Evolutionary conservation across 352 stramenopile species (phyloP).

Genomic region (Phytophthora citrophthora): DNA sequence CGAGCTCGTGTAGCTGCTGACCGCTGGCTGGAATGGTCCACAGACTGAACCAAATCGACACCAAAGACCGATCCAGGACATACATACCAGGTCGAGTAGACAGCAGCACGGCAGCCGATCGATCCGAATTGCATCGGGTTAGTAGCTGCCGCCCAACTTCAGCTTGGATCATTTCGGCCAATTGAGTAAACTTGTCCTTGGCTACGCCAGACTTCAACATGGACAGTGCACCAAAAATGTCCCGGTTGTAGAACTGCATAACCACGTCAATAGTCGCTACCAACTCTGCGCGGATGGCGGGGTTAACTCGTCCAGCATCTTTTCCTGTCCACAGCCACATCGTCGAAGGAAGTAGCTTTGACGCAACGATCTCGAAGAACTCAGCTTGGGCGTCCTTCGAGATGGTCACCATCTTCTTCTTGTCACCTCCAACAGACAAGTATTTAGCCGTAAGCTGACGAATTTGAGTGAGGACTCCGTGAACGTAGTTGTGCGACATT

Average conservation of each 20-base stretch:
- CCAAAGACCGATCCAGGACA: slow-evolving; percentile 50
- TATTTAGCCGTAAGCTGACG: slow-evolving; percentile 56
- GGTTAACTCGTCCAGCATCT: slow-evolving; percentile 30
- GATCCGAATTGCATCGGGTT: slow-evolving; percentile 31
- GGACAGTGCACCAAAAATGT: slow-evolving; percentile 12
- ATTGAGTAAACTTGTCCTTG: slow-evolving; percentile 18
- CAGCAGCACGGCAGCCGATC: slow-evolving; percentile 14
- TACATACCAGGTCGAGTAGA: slow-evolving; percentile 48
- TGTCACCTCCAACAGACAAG: slow-evolving; percentile 18
- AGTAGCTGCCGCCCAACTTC: slow-evolving; percentile 42
- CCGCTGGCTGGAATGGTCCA: slow-evolving; percentile 19
- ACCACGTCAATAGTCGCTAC: slow-evolving; percentile 58
- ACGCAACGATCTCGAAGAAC: slow-evolving; percentile 39
- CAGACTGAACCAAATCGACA: slow-evolving; percentile 57
- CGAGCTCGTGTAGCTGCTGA: slow-evolving; percentile 16
- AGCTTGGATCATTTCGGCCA: slow-evolving; percentile 23
- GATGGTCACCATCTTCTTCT: slow-evolving; percentile 7
- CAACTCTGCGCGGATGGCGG: slow-evolving; percentile 55
- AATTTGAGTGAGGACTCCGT: slow-evolving; percentile 71
- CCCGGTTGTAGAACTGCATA: slow-evolving; percentile 36
- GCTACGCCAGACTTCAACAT: slow-evolving; percentile 12
- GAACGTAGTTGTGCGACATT: slow-evolving; percentile 67
- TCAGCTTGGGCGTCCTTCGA: slow-evolving; percentile 16
- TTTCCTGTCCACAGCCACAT: slow-evolving; percentile 54
- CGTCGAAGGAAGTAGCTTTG: slow-evolving; percentile 45